These are phyloP conservation scores for Cystobasidium sp. DNA, from an alignment of 1,284 basidiomycete species.

Conservation along the genomic window DNA sequence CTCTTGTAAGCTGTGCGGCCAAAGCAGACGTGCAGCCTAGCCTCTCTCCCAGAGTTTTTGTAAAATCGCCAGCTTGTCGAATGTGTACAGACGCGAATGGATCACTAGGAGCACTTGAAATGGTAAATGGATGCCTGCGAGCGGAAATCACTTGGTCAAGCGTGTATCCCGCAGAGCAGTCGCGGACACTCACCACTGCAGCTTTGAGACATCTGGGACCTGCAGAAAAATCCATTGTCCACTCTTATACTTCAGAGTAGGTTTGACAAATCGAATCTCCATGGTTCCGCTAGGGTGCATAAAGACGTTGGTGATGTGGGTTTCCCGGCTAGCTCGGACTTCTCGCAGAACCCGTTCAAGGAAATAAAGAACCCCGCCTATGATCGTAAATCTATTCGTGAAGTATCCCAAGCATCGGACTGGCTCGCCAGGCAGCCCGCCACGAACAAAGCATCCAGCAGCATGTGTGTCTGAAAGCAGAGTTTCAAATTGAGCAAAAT, in stretches of 20 bases:
- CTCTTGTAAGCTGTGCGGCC: slow-evolving; percentile 72
- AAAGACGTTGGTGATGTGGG: slow-evolving; percentile 69
- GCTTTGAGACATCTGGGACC: slow-evolving; percentile 77
- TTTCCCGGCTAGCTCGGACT: slow-evolving; percentile 66
- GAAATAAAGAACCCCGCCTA: slow-evolving; percentile 83
- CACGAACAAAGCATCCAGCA: slow-evolving; percentile 88
- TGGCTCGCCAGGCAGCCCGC: slow-evolving; percentile 65
- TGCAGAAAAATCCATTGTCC: slow-evolving; percentile 91
- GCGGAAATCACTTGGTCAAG: slow-evolving; percentile 58
- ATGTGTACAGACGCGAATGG: slow-evolving; percentile 86
- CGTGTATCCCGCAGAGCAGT: neutral
- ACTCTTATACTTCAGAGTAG: slow-evolving; percentile 82
- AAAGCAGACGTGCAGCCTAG: slow-evolving; percentile 77
- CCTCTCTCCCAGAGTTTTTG: slow-evolving; percentile 72
- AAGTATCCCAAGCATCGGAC: slow-evolving; percentile 83
- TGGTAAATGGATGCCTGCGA: slow-evolving; percentile 70
- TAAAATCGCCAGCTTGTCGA: slow-evolving; percentile 88
- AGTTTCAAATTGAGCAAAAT: slow-evolving; percentile 38
- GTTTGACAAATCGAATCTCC: slow-evolving; percentile 85
- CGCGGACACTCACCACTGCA: slow-evolving; percentile 70
- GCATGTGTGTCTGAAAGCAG: slow-evolving; percentile 79
- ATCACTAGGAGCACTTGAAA: slow-evolving; percentile 88
- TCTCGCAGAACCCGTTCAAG: slow-evolving; percentile 79
- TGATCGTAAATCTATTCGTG: slow-evolving; percentile 83
- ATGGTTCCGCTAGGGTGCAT: slow-evolving; percentile 68